Percentiles rank a stretch among this genome's conserved stretches.
Conservation (phyloP, 768 basidiomycete genomes). For the Podaxis sp. region DNA sequence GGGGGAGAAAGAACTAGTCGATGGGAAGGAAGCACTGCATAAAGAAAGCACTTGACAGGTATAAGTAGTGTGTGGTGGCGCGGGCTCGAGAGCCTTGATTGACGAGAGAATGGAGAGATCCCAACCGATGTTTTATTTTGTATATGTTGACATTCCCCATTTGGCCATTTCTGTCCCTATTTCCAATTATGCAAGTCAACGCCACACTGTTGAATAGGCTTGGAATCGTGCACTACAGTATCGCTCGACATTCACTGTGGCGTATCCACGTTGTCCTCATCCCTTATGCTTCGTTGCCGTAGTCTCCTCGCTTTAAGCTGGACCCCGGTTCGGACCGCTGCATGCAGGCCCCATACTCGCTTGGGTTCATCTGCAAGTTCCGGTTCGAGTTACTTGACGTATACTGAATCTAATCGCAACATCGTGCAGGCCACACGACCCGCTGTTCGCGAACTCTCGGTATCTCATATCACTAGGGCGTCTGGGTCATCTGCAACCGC, state of each 20-base stretch:
- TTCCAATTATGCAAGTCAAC: not conserved
- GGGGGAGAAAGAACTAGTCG: not conserved
- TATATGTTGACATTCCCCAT: not conserved
- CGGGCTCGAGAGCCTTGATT: slow-evolving; percentile 1
- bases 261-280: not conserved
- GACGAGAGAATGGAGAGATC: slow-evolving; percentile 2
- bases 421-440: not conserved
- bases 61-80: not conserved
- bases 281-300: not conserved
- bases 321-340: not conserved
- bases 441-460: not conserved
- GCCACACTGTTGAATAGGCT: not conserved
- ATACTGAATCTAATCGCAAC: not conserved
- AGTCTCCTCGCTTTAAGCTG: not conserved
- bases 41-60: not conserved
- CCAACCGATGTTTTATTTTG: not conserved
- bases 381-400: not conserved
- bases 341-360: not conserved
- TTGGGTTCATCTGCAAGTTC: not conserved
- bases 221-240: no score
- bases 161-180: not conserved
- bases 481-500: slow-evolving; percentile 26
- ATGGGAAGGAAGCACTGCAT: not conserved
- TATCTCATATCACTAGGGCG: slow-evolving; percentile 3
- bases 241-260: not conserved